A percentile compares a stretch with the other conserved stretches of the same genome.
These are phyloP conservation scores for Sporothrix brasiliensis DNA, from an alignment of 2,329 filamentous ascomycete species.

Conservation along the genomic window DNA sequence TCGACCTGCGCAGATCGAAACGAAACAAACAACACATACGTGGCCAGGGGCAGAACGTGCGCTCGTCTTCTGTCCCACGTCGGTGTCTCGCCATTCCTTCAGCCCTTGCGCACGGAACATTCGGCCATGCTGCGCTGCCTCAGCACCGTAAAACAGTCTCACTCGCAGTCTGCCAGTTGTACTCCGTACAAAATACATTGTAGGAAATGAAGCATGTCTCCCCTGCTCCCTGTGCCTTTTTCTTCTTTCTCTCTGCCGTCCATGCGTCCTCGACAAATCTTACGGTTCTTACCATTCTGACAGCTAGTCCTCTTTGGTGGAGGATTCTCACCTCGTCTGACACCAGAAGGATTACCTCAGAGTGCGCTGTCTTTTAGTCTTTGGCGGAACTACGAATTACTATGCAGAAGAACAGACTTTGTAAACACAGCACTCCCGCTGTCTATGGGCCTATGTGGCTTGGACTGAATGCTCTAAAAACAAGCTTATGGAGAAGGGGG, in stretches of 20 bases:
- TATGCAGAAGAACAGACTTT: too few relatives aligned
- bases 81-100: too few relatives aligned
- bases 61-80: not conserved
- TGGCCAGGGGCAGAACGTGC: not conserved
- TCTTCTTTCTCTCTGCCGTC: not conserved
- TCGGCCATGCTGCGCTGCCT: too few relatives aligned
- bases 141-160: too few relatives aligned
- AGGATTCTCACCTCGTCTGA: slow-evolving; percentile 1
- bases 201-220: too few relatives aligned
- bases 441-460: slow-evolving; percentile 2
- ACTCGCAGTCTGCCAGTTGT: too few relatives aligned
- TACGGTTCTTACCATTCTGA: not conserved
- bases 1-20: slow-evolving; percentile 14
- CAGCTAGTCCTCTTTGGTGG: not conserved
- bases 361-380: not conserved
- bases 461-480: not conserved
- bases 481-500: not conserved
- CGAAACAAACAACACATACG: slow-evolving; percentile 18
- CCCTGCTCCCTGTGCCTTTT: not conserved
- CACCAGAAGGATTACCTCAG: not conserved
- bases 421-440: too few relatives aligned
- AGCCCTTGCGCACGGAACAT: too few relatives aligned
- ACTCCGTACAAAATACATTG: too few relatives aligned
- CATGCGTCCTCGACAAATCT: not conserved
- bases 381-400: not conserved